phyloP scores from a whole-genome alignment of 345 rosid species.

The Hypericum perforatum region DNA sequence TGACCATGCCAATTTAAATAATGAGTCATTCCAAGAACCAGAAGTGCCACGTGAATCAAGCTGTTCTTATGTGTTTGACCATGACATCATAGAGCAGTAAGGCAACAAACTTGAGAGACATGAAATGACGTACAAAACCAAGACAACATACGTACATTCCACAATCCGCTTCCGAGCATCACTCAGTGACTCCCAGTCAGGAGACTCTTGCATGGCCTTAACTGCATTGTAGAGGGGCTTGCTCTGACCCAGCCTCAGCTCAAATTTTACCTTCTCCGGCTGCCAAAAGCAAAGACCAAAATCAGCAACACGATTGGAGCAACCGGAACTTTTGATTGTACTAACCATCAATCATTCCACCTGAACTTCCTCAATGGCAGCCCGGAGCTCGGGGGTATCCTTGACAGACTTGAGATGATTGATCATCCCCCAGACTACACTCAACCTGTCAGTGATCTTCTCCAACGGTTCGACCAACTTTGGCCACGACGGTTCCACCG shows the following conservation, averaged over 20 bases:
- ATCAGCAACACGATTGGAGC: constrained; percentile 9
- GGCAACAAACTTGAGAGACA: neutral
- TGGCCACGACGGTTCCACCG: constrained; percentile 74
- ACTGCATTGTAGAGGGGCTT: constrained; percentile 69
- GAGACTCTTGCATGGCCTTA: constrained; percentile 56
- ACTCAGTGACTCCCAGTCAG: constrained; percentile 49
- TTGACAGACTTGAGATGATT: constrained; percentile 79
- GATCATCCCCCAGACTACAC: constrained; percentile 70
- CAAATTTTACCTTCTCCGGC: constrained; percentile 73
- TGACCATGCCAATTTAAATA: too few relatives aligned
- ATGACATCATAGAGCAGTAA: neutral
- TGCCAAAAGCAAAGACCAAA: constrained; percentile 17
- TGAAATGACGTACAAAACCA: neutral
- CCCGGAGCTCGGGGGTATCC: constrained; percentile 77
- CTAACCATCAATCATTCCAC: constrained; percentile 21
- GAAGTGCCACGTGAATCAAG: too few relatives aligned
- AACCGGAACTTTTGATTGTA: neutral
- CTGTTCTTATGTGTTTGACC: too few relatives aligned
- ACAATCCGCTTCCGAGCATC: constrained; percentile 69
- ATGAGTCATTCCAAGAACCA: too few relatives aligned
- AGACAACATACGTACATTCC: constrained; percentile 36
- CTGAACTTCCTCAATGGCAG: constrained; percentile 94
- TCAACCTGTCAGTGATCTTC: constrained; percentile 57
- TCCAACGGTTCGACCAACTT: constrained; percentile 89
- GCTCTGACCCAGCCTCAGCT: constrained; percentile 70